Evolutionary conservation across 2,329 filamentous ascomycete genomes (phyloP).

Genomic region (Lomentospora prolificans): DNA sequence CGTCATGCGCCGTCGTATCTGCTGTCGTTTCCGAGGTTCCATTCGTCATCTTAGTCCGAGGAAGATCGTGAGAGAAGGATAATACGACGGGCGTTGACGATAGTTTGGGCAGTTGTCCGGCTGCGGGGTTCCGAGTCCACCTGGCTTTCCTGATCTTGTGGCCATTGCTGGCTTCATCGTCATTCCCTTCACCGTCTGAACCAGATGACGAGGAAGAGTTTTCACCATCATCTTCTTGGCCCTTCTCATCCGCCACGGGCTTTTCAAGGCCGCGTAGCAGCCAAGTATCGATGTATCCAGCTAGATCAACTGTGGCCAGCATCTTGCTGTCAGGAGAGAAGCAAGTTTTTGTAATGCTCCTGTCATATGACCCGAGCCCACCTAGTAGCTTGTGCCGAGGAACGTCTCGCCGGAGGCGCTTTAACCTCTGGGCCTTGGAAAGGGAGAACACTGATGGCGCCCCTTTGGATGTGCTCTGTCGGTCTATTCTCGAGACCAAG

Average conservation of each 20-base stretch:
- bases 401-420: slow-evolving; percentile 42
- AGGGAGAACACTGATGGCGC: slow-evolving; percentile 8
- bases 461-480: not conserved
- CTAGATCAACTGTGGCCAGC: slow-evolving; percentile 69
- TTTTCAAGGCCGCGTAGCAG: slow-evolving; percentile 43
- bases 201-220: slow-evolving; percentile 28
- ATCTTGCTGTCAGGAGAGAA: slow-evolving; percentile 77
- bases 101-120: slow-evolving; percentile 59
- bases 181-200: slow-evolving; percentile 30
- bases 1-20: slow-evolving; percentile 21
- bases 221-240: slow-evolving; percentile 23
- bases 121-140: slow-evolving; percentile 68
- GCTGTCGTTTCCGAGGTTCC: slow-evolving; percentile 13
- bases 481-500: slow-evolving; percentile 7
- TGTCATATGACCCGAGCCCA: slow-evolving; percentile 65
- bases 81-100: slow-evolving; percentile 55
- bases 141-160: slow-evolving; percentile 37
- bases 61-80: slow-evolving; percentile 51
- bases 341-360: slow-evolving; percentile 60
- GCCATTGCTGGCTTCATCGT: slow-evolving; percentile 27
- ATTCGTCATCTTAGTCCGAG: slow-evolving; percentile 13
- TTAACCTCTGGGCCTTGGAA: slow-evolving; percentile 35
- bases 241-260: slow-evolving; percentile 19
- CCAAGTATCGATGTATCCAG: slow-evolving; percentile 84
- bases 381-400: slow-evolving; percentile 49